Evolutionary conservation across 176 grass and related monocot species (phyloP).

Genomic region (Eremochloa ophiuroides): DNA sequence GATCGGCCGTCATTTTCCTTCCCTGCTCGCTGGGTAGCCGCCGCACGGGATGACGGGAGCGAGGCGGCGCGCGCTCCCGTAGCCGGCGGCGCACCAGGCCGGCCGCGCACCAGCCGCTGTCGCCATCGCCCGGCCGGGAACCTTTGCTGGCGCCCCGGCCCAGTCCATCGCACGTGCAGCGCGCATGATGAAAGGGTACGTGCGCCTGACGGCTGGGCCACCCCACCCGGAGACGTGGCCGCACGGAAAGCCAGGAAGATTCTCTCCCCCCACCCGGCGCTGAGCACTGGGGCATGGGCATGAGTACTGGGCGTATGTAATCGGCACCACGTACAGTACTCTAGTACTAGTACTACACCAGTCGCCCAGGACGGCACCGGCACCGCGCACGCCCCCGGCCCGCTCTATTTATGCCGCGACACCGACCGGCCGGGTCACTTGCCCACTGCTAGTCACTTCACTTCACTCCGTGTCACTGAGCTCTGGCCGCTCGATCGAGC

Average conservation of each 20-base stretch:
- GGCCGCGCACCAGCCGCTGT: constrained; percentile 18
- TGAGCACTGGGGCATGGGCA: no score
- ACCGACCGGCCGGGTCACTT: no score
- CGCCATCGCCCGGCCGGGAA: no score
- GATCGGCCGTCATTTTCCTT: not conserved
- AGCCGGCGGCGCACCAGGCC: not conserved
- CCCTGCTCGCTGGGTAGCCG: not conserved
- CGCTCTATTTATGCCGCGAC: no score
- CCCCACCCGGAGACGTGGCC: not conserved
- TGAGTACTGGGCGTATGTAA: no score
- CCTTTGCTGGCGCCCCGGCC: not conserved
- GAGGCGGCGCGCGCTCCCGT: not conserved
- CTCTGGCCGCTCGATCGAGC: no score
- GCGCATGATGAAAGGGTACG: not conserved
- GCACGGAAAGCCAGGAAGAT: constrained; percentile 36
- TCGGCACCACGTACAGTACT: no score
- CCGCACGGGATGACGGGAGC: not conserved
- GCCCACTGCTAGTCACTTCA: no score
- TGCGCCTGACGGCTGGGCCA: not conserved
- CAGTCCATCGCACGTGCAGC: not conserved
- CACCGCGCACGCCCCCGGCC: no score
- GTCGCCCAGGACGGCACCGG: no score
- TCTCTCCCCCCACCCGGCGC: not conserved
- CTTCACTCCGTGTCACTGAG: no score
- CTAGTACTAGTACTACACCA: no score